Evolutionary conservation across 139 green algal species (phyloP).

Genomic region (Coelastrella sp.): DNA sequence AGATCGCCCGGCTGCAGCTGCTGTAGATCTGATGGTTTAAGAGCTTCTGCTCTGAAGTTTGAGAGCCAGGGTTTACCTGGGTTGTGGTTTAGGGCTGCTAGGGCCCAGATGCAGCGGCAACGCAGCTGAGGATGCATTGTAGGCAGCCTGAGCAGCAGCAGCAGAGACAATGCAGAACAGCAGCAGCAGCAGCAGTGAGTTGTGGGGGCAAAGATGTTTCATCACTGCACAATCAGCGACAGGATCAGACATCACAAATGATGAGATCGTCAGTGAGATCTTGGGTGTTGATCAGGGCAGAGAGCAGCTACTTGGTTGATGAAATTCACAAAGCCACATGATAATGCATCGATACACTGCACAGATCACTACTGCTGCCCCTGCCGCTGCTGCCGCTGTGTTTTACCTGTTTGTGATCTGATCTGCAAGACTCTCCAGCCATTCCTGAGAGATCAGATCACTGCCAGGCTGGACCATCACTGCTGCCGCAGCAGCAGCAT

Average conservation of each 20-base stretch:
- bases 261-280: no score
- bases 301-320: no score
- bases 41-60: not conserved
- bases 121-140: slow-evolving; percentile 10
- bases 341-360: no score
- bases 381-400: no score
- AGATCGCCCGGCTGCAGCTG: slow-evolving; percentile 27
- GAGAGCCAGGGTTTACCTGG: not conserved
- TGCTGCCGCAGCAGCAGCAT: slow-evolving; percentile 28
- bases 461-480: slow-evolving; percentile 15
- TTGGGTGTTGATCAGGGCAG: no score
- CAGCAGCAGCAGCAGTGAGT: no score
- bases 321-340: no score
- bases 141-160: not conserved
- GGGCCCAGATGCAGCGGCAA: slow-evolving; percentile 36
- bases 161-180: not conserved
- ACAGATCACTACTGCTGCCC: no score
- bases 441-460: not conserved
- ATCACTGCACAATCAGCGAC: no score
- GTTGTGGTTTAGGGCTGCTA: slow-evolving; percentile 19
- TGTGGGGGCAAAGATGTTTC: no score
- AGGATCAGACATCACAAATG: no score
- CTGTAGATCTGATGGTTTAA: not conserved
- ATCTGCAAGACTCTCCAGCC: slow-evolving; percentile 7
- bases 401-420: not conserved